Conservation (phyloP, 129 eudicot genomes). For the Helianthus annuus region HanXRQr2.0-SUNRISE NC_035435.2:157107156-157107655, state of each 20-base stretch:
- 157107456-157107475: background rate
- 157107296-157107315: background rate
- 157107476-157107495: background rate
- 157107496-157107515: slow-evolving; percentile 4
- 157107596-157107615: background rate
- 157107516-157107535: slow-evolving; percentile 9
- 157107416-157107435: background rate
- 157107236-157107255: background rate
- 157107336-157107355: background rate
- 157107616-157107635: background rate
- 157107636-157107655: background rate
- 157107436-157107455: background rate
- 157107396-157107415: background rate
- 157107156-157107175: too few species aligned
- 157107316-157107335: background rate
- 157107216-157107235: background rate
- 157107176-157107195: background rate
- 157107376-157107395: background rate
- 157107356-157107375: background rate
- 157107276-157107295: background rate
- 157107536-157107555: background rate
- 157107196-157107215: background rate
- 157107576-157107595: background rate
- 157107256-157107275: background rate
- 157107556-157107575: background rate